Conservation (phyloP, 1,284 basidiomycete species). For the Rhodotorula sp. region DNA sequence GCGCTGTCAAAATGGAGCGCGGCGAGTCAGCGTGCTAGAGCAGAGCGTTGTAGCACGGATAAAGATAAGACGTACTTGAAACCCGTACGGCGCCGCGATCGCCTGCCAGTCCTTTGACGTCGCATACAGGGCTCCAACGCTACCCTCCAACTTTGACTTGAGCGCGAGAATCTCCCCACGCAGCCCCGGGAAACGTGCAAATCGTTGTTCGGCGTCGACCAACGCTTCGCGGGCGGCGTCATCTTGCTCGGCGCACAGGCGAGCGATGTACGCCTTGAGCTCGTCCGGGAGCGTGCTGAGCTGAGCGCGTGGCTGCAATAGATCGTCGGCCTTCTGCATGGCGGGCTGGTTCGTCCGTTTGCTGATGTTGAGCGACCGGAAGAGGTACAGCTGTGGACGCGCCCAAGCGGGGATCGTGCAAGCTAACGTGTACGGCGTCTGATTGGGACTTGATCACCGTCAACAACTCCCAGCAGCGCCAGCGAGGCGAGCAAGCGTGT, state of each 20-base stretch:
- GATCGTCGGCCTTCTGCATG: not conserved
- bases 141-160: no score
- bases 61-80: not conserved
- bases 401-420: no score
- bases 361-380: no score
- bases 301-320: not conserved
- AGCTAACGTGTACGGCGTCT: no score
- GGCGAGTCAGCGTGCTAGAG: not conserved
- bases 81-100: not conserved
- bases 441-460: no score
- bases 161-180: no score
- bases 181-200: not conserved
- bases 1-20: no score
- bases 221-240: not conserved
- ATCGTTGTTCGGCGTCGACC: not conserved
- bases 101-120: not conserved
- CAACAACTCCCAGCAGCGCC: no score
- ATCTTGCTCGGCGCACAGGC: not conserved
- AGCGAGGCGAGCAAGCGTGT: no score
- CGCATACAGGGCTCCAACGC: not conserved
- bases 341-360: not conserved
- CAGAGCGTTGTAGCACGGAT: not conserved
- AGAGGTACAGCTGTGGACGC: no score
- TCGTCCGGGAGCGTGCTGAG: not conserved
- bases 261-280: not conserved